Percentiles rank a stretch among this genome's conserved stretches.
phyloP scores from a whole-genome alignment of 768 basidiomycete species.

The Coprinellus aureogranulatus region DNA sequence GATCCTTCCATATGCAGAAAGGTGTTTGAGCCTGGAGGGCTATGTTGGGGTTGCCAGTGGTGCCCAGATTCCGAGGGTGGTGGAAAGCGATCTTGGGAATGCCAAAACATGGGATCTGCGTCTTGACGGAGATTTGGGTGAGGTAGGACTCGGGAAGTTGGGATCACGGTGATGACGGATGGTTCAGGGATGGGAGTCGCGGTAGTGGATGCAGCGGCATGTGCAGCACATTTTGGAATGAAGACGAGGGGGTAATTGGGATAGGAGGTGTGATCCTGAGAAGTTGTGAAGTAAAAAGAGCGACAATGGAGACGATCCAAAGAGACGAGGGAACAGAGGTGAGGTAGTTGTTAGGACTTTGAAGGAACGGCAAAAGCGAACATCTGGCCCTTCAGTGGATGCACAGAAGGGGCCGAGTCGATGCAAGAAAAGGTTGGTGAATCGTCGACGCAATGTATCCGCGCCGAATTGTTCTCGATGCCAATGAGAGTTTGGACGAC shows the following conservation, averaged over 20 bases:
- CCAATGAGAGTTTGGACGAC: constrained; percentile 60
- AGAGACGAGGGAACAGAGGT: too few species aligned
- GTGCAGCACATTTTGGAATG: constrained; percentile 55
- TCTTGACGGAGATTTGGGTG: too few species aligned
- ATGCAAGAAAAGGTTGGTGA: constrained; percentile 38
- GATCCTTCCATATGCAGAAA: too few species aligned
- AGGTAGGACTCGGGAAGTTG: too few species aligned
- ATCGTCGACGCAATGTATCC: constrained; percentile 43
- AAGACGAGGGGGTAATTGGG: constrained; percentile 62
- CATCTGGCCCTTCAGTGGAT: constrained; percentile 58
- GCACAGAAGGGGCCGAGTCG: constrained; percentile 28
- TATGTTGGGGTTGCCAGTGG: too few species aligned
- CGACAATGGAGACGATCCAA: too few species aligned
- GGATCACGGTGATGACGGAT: constrained; percentile 34
- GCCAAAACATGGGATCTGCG: too few species aligned
- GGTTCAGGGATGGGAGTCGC: constrained; percentile 42
- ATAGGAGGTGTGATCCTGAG: constrained; percentile 45
- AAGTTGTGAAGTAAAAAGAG: too few species aligned
- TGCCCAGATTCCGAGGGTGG: too few species aligned
- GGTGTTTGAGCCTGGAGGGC: too few species aligned
- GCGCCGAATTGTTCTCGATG: constrained; percentile 48
- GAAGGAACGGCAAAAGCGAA: constrained; percentile 53
- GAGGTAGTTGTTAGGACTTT: not conserved
- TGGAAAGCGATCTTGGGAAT: too few species aligned
- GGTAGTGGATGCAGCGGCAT: constrained; percentile 39